Conservation (phyloP, 768 basidiomycete species). For the Boletus sp. region DNA sequence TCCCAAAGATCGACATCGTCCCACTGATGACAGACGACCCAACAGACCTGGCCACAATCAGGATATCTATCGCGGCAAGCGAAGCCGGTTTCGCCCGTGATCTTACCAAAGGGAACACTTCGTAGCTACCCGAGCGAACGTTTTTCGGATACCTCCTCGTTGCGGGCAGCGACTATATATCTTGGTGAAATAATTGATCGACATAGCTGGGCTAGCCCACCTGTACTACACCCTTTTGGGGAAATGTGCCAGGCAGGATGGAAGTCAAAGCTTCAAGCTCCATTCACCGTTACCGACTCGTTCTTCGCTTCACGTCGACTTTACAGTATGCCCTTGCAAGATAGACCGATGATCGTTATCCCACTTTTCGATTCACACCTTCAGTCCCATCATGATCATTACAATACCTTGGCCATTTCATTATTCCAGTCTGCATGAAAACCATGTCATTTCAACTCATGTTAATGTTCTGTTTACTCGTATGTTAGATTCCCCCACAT, state of each 20-base stretch:
- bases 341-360: not conserved
- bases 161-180: not conserved
- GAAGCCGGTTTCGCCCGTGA: slow-evolving; percentile 7
- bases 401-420: not conserved
- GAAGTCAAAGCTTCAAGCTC: not conserved
- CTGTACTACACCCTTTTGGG: not conserved
- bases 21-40: slow-evolving; percentile 18
- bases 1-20: slow-evolving; percentile 10
- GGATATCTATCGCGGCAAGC: slow-evolving; percentile 7
- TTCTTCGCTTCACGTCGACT: too few species aligned
- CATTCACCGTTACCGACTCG: not conserved
- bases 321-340: too few species aligned
- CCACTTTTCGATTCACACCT: slow-evolving; percentile 2
- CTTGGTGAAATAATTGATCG: not conserved
- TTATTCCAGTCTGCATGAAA: not conserved
- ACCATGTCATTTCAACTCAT: not conserved
- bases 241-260: not conserved
- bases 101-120: not conserved
- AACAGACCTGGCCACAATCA: slow-evolving; percentile 6
- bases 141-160: not conserved
- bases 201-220: not conserved
- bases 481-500: not conserved
- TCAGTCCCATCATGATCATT: slow-evolving; percentile 1
- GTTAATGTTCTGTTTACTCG: not conserved
- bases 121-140: not conserved